Evolutionary conservation across 495 filamentous ascomycete species (phyloP), one percentile per base, ranked within the genome.

Genomic region (Podospora comata): DNA sequence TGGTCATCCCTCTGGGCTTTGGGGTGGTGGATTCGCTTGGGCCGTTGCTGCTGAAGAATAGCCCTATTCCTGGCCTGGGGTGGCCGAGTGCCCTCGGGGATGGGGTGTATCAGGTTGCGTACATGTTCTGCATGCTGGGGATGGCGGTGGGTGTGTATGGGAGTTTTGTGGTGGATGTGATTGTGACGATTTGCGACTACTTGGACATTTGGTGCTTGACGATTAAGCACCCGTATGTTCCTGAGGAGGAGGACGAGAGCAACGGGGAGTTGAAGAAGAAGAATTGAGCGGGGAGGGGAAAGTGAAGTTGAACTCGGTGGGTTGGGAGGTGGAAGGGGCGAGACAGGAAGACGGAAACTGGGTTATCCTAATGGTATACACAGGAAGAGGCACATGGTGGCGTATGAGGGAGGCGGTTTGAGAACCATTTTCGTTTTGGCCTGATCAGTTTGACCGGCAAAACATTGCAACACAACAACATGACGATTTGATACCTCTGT

Each of bases 121-220:
- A 93, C 78, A 83, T 96, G 66, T 97, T 94, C 77, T 85, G 85
- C 72, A 92, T 91, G 76, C 78, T 97, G 13, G 95, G 95, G 20
- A 77, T 91, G 67, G 89, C 87, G 0, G 74, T 95, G 68, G 95
- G 94, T 56, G 85, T 97, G 13, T 97, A 99, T 82, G 93, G 93
- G 60, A 97, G 92, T 77, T 98, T 99, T 74, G 91, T 97, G 70
- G 91, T 91, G 59, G 95, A 97, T 77, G 92, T 98, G 34, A 96
- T 98, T 70, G 91, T 93, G 13, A 94, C 93, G 27, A 99, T 99
- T 73, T 99, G 95, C 76, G 95, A 98, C 74, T 96, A 96, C 77
- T 84, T 97, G 65, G 95, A 99, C 77, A 99, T 99, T 73, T 97
- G 92, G 92, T 99, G 95, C 74, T 82, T 98, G 78, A 96, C 91